Percentiles rank a stretch among this genome's conserved stretches.
Evolutionary conservation across 805 yeast species (phyloP).

Genomic region (Starmerella powellii): DNA sequence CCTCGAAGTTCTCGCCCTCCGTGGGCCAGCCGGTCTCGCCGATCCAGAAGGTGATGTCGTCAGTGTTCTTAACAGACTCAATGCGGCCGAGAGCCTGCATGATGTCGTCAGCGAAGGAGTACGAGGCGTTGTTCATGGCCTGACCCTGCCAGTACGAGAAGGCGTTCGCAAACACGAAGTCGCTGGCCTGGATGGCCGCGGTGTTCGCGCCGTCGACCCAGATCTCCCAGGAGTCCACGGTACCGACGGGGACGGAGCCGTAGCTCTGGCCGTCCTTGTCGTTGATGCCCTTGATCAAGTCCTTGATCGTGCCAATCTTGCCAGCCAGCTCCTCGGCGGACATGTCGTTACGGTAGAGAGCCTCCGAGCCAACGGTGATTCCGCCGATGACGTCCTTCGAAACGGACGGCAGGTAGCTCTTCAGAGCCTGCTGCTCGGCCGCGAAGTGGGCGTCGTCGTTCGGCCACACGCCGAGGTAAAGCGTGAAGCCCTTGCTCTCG

Average conservation of each 20-base stretch:
- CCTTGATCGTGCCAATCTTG: slow-evolving; percentile 51
- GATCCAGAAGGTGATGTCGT: slow-evolving; percentile 82
- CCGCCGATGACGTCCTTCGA: slow-evolving; percentile 52
- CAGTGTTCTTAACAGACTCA: slow-evolving; percentile 75
- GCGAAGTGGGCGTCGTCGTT: slow-evolving; percentile 66
- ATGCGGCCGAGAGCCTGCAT: slow-evolving; percentile 91
- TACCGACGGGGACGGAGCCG: slow-evolving; percentile 64
- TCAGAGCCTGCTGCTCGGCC: slow-evolving; percentile 63
- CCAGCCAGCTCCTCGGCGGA: slow-evolving; percentile 62
- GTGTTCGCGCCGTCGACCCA: slow-evolving; percentile 64
- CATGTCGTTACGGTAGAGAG: slow-evolving; percentile 80
- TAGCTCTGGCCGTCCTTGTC: slow-evolving; percentile 78
- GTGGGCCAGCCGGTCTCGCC: slow-evolving; percentile 99
- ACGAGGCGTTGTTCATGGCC: slow-evolving; percentile 66
- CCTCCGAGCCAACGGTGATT: slow-evolving; percentile 89
- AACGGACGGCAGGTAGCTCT: slow-evolving; percentile 56
- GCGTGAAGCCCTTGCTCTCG: slow-evolving; percentile 59
- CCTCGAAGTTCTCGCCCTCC: slow-evolving; percentile 59
- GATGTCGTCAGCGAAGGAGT: slow-evolving; percentile 89
- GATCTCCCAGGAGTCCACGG: slow-evolving; percentile 93
- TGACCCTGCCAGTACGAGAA: slow-evolving; percentile 99
- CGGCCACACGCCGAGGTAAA: slow-evolving; percentile 90
- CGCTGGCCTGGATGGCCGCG: slow-evolving; percentile 69
- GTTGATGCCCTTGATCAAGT: slow-evolving; percentile 44
- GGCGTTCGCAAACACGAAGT: slow-evolving; percentile 83